Evolutionary conservation across 2,329 filamentous ascomycete genomes (phyloP).

Genomic region (Emmonsia crescens): DNA sequence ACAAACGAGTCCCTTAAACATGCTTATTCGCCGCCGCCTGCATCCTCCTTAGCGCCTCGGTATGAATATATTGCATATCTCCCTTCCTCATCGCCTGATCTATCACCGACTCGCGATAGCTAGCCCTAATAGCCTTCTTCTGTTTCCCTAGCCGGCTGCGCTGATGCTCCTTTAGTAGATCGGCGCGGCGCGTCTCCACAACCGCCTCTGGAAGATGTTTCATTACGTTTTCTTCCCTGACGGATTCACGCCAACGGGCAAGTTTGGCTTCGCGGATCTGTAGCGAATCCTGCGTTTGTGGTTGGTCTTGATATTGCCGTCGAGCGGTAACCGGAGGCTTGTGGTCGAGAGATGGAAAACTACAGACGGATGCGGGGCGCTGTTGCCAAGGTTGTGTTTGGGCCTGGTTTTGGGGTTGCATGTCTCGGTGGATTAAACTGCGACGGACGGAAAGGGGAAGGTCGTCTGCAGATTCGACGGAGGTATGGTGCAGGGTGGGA

Average conservation of each 20-base stretch:
- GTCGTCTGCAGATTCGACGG: conserved; percentile 40
- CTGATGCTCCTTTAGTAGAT: conserved; percentile 51
- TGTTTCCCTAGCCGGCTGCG: conserved; percentile 51
- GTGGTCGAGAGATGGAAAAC: not conserved
- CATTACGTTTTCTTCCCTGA: conserved; percentile 50
- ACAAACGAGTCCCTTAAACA: conserved; percentile 10
- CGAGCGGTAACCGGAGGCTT: not conserved
- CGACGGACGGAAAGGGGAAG: conserved; percentile 61
- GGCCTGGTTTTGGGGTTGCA: not conserved
- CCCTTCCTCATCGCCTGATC: conserved; percentile 67
- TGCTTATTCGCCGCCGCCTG: conserved; percentile 48
- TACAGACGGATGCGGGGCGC: not conserved
- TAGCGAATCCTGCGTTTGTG: not conserved
- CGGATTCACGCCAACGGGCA: conserved; percentile 55
- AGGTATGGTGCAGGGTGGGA: not conserved
- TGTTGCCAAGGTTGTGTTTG: not conserved
- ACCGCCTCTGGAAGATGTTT: conserved; percentile 21
- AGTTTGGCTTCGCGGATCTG: conserved; percentile 43
- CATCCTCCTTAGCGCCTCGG: conserved; percentile 69
- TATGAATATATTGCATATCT: conserved; percentile 64
- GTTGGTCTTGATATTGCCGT: not conserved
- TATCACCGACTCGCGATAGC: conserved; percentile 51
- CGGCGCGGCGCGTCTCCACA: conserved; percentile 28
- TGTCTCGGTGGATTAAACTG: conserved; percentile 47
- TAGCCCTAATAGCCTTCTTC: conserved; percentile 46